A percentile compares a stretch with the other conserved stretches of the same genome.
Evolutionary conservation across 345 rosid genomes (phyloP).

Genomic region (Cochlearia excelsa): DNA sequence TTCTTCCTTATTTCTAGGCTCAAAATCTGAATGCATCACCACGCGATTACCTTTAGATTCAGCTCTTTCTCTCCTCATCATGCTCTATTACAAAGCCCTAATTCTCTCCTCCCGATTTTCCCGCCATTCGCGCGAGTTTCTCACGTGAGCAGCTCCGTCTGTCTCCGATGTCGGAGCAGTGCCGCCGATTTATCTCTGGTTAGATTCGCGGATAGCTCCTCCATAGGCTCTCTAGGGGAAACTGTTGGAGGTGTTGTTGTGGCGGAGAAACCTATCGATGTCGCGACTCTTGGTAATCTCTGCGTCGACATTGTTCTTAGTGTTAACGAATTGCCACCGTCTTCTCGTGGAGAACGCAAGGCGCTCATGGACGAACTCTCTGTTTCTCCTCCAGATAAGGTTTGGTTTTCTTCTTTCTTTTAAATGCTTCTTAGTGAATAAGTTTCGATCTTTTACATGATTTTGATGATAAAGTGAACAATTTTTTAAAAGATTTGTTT

Average conservation of each 20-base stretch:
- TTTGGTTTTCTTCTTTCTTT: slow-evolving; percentile 14
- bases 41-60: slow-evolving; percentile 41
- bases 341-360: slow-evolving; percentile 47
- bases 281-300: slow-evolving; percentile 87
- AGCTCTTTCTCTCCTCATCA: slow-evolving; percentile 36
- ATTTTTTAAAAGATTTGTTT: neutral
- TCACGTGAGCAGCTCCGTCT: slow-evolving; percentile 18
- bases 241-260: slow-evolving; percentile 26
- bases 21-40: slow-evolving; percentile 46
- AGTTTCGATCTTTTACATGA: too few species aligned
- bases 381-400: slow-evolving; percentile 89
- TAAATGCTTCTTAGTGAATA: neutral
- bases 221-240: slow-evolving; percentile 32
- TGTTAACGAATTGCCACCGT: slow-evolving; percentile 78
- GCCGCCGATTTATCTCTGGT: slow-evolving; percentile 37
- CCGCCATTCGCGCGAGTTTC: slow-evolving; percentile 24
- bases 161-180: slow-evolving; percentile 32
- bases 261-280: slow-evolving; percentile 51
- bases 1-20: neutral
- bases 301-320: slow-evolving; percentile 90
- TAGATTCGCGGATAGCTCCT: slow-evolving; percentile 31
- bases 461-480: neutral
- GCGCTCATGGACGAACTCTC: slow-evolving; percentile 69
- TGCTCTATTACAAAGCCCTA: slow-evolving; percentile 42
- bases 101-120: slow-evolving; percentile 27